Percentiles rank a stretch among this genome's conserved stretches.
Evolutionary conservation across 805 yeast genomes (phyloP).

Genomic region (Yamadazyma endophytica): DNA sequence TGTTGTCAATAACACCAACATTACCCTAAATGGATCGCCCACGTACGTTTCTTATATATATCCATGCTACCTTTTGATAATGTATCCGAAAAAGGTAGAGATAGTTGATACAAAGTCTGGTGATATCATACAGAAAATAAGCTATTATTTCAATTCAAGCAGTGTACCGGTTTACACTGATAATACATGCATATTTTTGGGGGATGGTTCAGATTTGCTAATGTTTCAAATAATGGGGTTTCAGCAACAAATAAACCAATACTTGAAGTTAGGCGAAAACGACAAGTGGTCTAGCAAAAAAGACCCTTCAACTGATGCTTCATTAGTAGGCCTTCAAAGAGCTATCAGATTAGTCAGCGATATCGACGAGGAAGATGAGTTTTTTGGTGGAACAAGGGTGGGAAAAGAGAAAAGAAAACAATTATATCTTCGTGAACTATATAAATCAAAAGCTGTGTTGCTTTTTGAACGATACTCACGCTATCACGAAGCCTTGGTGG

Average conservation of each 20-base stretch:
- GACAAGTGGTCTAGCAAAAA: constrained; percentile 14
- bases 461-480: constrained; percentile 29
- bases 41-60: constrained; percentile 19
- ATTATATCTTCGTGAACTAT: constrained; percentile 30
- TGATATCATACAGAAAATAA: constrained; percentile 28
- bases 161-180: constrained; percentile 6
- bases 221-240: constrained; percentile 24
- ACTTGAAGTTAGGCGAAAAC: constrained; percentile 15
- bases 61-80: constrained; percentile 30
- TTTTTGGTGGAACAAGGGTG: constrained; percentile 16
- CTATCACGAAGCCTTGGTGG: constrained; percentile 37
- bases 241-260: constrained; percentile 36
- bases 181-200: constrained; percentile 14
- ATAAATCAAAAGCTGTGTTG: constrained; percentile 26
- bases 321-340: constrained; percentile 28
- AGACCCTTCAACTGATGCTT: constrained; percentile 25
- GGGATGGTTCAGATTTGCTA: constrained; percentile 25
- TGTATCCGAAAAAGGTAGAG: constrained; percentile 30
- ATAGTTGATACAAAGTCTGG: constrained; percentile 32
- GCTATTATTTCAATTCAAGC: constrained; percentile 26
- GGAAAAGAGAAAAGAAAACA: constrained; percentile 24
- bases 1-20: constrained; percentile 13
- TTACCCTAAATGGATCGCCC: constrained; percentile 25
- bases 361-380: constrained; percentile 20
- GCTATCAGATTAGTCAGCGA: constrained; percentile 28